Evolutionary conservation across 1,284 basidiomycete species (phyloP).

Genomic region (Cryptococcus sp.): DNA sequence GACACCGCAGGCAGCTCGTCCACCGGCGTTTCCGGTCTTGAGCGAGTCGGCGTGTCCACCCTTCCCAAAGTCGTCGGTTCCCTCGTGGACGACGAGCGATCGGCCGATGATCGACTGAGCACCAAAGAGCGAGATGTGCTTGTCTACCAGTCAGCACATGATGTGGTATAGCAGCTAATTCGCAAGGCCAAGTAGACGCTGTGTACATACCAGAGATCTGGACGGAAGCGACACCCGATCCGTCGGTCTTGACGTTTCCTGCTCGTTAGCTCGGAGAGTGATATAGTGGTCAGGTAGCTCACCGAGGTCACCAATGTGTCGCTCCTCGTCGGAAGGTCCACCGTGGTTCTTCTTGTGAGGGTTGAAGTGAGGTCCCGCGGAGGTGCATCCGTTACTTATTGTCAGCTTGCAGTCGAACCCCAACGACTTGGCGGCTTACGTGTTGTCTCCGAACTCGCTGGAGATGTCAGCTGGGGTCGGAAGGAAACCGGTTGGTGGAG

Average conservation of each 20-base stretch:
- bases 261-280: conserved; percentile 23
- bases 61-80: conserved; percentile 66
- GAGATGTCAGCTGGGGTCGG: conserved; percentile 6
- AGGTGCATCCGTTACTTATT: conserved; percentile 56
- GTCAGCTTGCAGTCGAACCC: not conserved
- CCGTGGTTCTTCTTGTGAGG: conserved; percentile 63
- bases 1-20: conserved; percentile 65
- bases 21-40: conserved; percentile 69
- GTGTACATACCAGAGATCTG: conserved; percentile 47
- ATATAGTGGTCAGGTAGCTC: conserved; percentile 53
- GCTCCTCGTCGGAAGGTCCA: conserved; percentile 53
- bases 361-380: conserved; percentile 72
- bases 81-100: conserved; percentile 56
- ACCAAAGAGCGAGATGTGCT: conserved; percentile 62
- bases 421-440: conserved; percentile 16
- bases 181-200: not conserved
- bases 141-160: conserved; percentile 49
- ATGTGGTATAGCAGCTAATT: not conserved
- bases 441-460: conserved; percentile 64
- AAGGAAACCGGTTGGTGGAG: not conserved
- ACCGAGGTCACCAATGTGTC: conserved; percentile 74
- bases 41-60: conserved; percentile 62
- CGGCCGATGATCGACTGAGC: conserved; percentile 64
- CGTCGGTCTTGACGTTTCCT: conserved; percentile 59
- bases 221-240: conserved; percentile 56